Evolutionary conservation across 176 grass and related monocot genomes (phyloP).

Genomic region (Stipa capillata): DNA sequence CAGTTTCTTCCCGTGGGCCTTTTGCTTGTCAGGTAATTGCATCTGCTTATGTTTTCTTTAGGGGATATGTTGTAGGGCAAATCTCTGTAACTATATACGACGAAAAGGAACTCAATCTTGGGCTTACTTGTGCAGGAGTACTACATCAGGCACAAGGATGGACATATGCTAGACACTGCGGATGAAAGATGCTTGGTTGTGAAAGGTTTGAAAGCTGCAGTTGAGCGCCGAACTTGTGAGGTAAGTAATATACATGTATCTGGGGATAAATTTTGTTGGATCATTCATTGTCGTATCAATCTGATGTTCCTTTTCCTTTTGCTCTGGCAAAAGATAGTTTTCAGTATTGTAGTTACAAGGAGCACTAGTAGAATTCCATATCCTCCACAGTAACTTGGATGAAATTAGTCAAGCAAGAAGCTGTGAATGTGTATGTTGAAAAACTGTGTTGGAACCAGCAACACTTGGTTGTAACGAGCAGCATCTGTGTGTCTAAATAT

Average conservation of each 20-base stretch:
- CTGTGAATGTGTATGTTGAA: too few species aligned
- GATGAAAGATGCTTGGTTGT: slow-evolving; percentile 27
- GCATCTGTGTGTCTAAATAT: too few species aligned
- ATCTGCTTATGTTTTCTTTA: background rate
- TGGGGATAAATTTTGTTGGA: too few species aligned
- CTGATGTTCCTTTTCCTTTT: background rate
- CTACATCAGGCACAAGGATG: slow-evolving; percentile 53
- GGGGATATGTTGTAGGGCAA: background rate
- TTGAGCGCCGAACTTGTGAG: slow-evolving; percentile 50
- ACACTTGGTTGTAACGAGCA: too few species aligned
- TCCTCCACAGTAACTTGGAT: background rate
- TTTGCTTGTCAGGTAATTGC: background rate
- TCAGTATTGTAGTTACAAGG: too few species aligned
- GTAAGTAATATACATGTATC: slow-evolving; percentile 4
- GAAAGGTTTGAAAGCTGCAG: slow-evolving; percentile 52
- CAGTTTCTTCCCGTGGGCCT: background rate
- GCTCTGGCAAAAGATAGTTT: too few species aligned
- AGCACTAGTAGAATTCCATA: background rate
- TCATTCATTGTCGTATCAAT: too few species aligned
- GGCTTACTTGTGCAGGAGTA: slow-evolving; percentile 29
- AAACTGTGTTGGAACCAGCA: too few species aligned
- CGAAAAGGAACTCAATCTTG: background rate
- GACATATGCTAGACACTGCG: slow-evolving; percentile 21
- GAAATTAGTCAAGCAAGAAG: too few species aligned
- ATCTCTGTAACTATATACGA: background rate